Base-by-base conservation (phyloP, 192 early-diverging fungal genomes). In the Obelidium mucronatum region DNA sequence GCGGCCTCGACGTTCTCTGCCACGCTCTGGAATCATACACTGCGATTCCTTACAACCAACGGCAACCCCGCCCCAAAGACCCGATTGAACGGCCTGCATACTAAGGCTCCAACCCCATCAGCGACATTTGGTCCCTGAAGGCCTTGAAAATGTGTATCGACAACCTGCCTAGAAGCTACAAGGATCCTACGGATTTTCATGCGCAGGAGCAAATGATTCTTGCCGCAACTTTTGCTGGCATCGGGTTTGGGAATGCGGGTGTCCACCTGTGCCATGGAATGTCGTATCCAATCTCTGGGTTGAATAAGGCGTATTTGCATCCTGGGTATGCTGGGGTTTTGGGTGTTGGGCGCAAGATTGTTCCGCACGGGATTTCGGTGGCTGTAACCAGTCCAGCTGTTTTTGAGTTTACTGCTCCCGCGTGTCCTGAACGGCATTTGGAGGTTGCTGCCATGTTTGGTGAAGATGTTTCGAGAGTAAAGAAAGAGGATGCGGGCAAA, bases 11-110 rank as follows among this genome's bases (percentile, higher is more conserved):
- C 82, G 95, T 96, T 17, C 81, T 96, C 15, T 86, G 94, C 83
- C 95, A 96, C 72, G 92, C 95, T 26, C 84, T 96, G 37, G 95
- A 96, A 79, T 94, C 93, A 0, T 96, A 96, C 77, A 96, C 95
- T 5, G 95, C 95, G 1, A 85, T 96, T 48, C 95, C 95, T 2
- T 96, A 93, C 79, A 79, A 90, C 60, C 72, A 90, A 79, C 90
- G 95, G 34, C 89, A 90, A 1, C 91, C 91, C 51, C 88, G 93
- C 22, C 95, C 95, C 17, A 71, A 78, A 48, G 94, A 94, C 80
- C 95, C 95, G 40, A 88, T 93, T 19, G 80, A 88, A 48, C 90
- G 95, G 59, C 95, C 95, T 8, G 94, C 95, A 1, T 96, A 96
- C 82, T 94, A 96, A 81, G 95, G 95, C 30, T 90, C 94, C 44